Evolutionary conservation across 2,329 filamentous ascomycete species (phyloP).

Genomic region (Simplicillium sp.): DNA sequence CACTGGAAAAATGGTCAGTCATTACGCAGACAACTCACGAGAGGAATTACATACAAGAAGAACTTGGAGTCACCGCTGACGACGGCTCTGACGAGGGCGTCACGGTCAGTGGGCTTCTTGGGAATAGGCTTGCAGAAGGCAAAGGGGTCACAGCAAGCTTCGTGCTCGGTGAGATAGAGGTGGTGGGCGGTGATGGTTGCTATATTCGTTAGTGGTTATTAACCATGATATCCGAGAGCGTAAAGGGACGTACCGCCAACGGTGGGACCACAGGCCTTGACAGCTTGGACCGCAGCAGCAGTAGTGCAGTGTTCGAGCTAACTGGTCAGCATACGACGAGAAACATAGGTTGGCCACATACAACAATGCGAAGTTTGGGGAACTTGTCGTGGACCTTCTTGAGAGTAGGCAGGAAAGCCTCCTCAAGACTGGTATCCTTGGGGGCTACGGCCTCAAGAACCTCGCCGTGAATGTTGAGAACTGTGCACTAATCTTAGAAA

Average conservation of each 20-base stretch:
- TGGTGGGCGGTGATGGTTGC: slow-evolving; percentile 84
- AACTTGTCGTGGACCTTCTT: slow-evolving; percentile 64
- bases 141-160: slow-evolving; percentile 47
- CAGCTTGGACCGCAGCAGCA: slow-evolving; percentile 68
- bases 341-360: slow-evolving; percentile 8
- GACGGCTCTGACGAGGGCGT: slow-evolving; percentile 59
- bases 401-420: slow-evolving; percentile 70
- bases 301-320: slow-evolving; percentile 80
- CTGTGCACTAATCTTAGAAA: slow-evolving; percentile 13
- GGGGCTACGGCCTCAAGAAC: slow-evolving; percentile 43
- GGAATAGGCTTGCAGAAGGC: slow-evolving; percentile 71
- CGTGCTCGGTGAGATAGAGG: slow-evolving; percentile 69
- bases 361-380: slow-evolving; percentile 58
- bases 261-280: slow-evolving; percentile 64
- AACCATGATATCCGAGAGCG: not conserved
- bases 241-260: slow-evolving; percentile 45
- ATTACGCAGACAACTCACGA: not conserved
- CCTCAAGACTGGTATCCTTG: slow-evolving; percentile 33
- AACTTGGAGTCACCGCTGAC: slow-evolving; percentile 54
- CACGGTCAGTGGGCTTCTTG: slow-evolving; percentile 62
- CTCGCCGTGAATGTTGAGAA: slow-evolving; percentile 94
- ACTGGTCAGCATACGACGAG: not conserved
- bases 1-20: slow-evolving; percentile 16
- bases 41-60: slow-evolving; percentile 50
- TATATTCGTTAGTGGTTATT: slow-evolving; percentile 6